Evolutionary conservation across 2,329 filamentous ascomycete genomes (phyloP).

Genomic region (Stemphylium beticola): DNA sequence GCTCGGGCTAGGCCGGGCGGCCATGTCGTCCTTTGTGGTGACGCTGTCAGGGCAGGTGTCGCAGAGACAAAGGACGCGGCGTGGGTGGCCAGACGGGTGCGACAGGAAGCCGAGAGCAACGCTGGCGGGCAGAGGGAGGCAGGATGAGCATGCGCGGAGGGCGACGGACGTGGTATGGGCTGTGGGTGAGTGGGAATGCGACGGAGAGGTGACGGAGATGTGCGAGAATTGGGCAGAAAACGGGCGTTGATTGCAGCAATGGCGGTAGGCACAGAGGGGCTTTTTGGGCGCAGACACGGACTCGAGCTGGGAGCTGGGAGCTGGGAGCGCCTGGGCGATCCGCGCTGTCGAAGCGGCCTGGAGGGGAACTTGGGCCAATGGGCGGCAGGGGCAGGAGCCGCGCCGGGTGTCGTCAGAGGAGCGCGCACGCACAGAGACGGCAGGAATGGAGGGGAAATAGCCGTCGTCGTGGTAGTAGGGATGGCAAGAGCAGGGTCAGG

Average conservation of each 20-base stretch:
- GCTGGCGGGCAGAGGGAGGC: conserved; percentile 1
- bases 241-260: conserved; percentile 36
- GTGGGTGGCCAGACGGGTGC: background rate
- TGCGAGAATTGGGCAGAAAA: conserved; percentile 28
- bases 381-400: conserved; percentile 22
- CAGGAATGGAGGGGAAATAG: background rate
- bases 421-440: background rate
- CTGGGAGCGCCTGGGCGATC: conserved; percentile 21
- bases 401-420: conserved; percentile 12
- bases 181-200: background rate
- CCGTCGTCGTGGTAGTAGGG: too few relatives aligned
- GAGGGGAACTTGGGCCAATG: conserved; percentile 18
- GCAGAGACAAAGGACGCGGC: conserved; percentile 41
- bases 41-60: conserved; percentile 33
- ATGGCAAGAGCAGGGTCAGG: too few relatives aligned
- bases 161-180: conserved; percentile 13
- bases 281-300: conserved; percentile 32
- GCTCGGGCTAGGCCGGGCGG: conserved; percentile 51
- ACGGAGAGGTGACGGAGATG: background rate
- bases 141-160: conserved; percentile 17
- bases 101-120: conserved; percentile 1
- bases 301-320: conserved; percentile 25
- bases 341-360: conserved; percentile 19
- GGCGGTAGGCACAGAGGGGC: conserved; percentile 24
- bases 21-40: conserved; percentile 48